Evolutionary conservation across 345 rosid genomes (phyloP), one percentile per base, ranked within the genome.

Genomic region (Eucalyptus sp.): DNA sequence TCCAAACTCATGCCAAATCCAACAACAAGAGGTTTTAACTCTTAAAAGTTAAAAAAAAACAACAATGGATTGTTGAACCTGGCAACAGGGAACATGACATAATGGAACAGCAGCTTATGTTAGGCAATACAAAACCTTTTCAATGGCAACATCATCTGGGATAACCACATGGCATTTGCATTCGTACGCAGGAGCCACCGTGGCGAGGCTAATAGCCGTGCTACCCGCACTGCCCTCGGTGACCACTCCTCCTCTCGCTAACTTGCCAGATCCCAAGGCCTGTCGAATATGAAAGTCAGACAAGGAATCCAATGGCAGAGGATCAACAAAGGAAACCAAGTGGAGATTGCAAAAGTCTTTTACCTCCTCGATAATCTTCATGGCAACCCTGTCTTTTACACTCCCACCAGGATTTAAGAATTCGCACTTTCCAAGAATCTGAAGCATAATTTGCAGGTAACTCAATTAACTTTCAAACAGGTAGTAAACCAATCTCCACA

Each of bases 371-470:
- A 97, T 95, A 86, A 98, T 97, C 90, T 95, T 96, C 62, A 95
- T 94, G 50, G 97, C 99, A 90, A 97, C 99, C 91, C 99, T 94
- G 88, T 97, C 99, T 91, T 97, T 98, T 49, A 97, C 99, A 60
- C 99, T 98, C 85, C 99, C 99, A 81, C 99, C 99, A 13, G 99
- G 99, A 93, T 97, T 97, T 89, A 98, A 90, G 93, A 98, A 98
- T 91, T 98, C 99, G 86, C 99, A 97, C 88, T 98, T 96, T 7
- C 97, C 99, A 48, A 96, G 95, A 92, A 98, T 98, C 99, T 98
- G 93, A 90, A 20, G 83, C 46, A 76, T 56, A 56, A 56, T 76
- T 76, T 20, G 29, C 29, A 76, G 48, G 27, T 1, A 37, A 22
- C 6, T 71, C 24, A 76, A 41, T 76, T 6, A 41, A 76, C 83